Evolutionary conservation across 1,284 basidiomycete genomes (phyloP).

Genomic region (Ganoderma boninense): DNA sequence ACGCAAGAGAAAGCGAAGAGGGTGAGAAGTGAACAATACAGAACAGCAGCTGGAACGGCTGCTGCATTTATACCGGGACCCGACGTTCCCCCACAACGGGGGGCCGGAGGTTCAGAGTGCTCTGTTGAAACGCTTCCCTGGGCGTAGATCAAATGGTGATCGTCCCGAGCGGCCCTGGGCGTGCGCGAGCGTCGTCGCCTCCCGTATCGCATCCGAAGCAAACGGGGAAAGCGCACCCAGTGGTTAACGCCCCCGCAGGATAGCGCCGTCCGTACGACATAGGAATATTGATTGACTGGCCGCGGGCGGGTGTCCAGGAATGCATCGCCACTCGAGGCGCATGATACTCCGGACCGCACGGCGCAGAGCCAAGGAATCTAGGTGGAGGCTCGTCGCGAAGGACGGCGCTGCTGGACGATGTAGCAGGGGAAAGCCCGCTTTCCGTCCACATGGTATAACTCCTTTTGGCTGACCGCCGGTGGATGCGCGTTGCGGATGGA

Average conservation of each 20-base stretch:
- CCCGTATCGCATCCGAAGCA: neutral
- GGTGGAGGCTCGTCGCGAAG: neutral
- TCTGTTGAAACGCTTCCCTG: too few species aligned
- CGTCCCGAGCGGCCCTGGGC: neutral
- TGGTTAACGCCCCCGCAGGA: neutral
- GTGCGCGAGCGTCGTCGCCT: neutral
- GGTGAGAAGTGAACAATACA: slow-evolving; percentile 1
- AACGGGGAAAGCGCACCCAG: neutral
- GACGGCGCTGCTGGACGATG: neutral
- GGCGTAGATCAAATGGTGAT: neutral
- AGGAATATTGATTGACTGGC: neutral
- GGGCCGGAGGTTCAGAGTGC: too few species aligned
- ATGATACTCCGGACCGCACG: neutral
- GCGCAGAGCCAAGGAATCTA: neutral
- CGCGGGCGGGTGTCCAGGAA: neutral
- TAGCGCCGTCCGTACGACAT: neutral
- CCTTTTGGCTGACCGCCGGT: neutral
- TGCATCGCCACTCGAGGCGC: neutral
- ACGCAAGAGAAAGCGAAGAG: slow-evolving; percentile 2
- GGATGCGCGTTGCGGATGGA: neutral
- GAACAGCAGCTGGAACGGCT: neutral
- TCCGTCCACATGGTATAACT: slow-evolving; percentile 9
- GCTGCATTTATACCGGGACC: slow-evolving; percentile 4
- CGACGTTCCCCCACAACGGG: too few species aligned
- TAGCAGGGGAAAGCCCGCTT: neutral